Conservation (phyloP, 192 early-diverging fungal genomes). For the Chytriomyces sp. region DNA sequence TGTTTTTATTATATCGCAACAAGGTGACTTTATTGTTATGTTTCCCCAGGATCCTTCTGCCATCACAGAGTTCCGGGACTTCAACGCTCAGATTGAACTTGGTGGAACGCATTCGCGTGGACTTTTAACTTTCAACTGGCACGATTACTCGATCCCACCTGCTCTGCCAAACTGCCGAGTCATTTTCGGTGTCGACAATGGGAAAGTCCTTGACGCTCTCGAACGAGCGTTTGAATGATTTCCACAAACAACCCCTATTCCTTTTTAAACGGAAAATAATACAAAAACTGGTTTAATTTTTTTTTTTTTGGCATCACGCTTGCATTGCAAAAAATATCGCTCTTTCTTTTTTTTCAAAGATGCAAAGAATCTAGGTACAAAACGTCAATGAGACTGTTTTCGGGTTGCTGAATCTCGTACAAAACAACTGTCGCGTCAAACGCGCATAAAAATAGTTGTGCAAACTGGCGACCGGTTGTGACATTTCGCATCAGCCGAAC, state of each 20-base stretch:
- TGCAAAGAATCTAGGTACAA: background rate
- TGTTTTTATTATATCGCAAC: background rate
- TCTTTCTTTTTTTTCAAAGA: background rate
- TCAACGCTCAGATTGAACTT: conserved; percentile 48
- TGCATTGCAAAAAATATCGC: background rate
- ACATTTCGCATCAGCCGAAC: background rate
- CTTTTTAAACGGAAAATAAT: background rate
- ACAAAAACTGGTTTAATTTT: background rate
- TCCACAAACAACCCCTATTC: background rate
- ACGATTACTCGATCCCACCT: background rate
- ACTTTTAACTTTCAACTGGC: conserved; percentile 46
- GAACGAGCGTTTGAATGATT: conserved; percentile 37
- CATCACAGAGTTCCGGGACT: conserved; percentile 41
- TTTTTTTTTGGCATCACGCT: background rate
- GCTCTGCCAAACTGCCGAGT: conserved; percentile 37
- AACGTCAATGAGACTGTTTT: background rate
- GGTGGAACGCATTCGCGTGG: conserved; percentile 42
- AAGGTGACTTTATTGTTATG: conserved; percentile 35
- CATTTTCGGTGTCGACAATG: conserved; percentile 41
- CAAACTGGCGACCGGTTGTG: background rate
- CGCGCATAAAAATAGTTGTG: conserved; percentile 12
- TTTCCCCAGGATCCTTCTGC: conserved; percentile 31
- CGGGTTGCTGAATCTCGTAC: conserved; percentile 8
- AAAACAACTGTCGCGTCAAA: conserved; percentile 10
- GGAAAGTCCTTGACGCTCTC: conserved; percentile 29